Conservation (phyloP, 2,329 filamentous ascomycete genomes). For the Chalara sp. region DNA sequence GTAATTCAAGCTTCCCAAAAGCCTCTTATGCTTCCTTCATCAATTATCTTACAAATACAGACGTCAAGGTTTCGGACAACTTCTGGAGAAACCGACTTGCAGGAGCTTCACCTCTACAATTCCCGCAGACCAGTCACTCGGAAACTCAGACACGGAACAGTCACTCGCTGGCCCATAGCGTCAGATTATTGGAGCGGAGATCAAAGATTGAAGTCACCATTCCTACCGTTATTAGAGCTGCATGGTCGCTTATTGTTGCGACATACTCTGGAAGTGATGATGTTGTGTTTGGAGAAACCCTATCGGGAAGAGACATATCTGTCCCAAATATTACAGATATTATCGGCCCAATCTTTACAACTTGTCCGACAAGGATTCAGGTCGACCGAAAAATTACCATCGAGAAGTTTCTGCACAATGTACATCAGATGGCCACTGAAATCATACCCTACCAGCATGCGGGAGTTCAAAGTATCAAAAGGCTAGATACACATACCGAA, state of each 20-base stretch:
- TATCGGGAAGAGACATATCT: background rate
- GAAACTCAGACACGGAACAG: no score
- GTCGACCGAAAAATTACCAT: background rate
- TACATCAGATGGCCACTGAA: background rate
- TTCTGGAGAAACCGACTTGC: no score
- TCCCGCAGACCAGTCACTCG: no score
- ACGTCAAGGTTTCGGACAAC: no score
- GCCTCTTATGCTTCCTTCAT: no score
- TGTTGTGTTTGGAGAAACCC: background rate
- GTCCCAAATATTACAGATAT: background rate
- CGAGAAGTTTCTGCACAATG: background rate
- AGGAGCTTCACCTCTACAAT: no score
- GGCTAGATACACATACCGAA: background rate
- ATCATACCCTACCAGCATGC: background rate
- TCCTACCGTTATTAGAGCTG: slow-evolving; percentile 32
- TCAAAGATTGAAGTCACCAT: slow-evolving; percentile 28
- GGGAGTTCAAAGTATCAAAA: background rate
- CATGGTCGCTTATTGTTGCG: background rate
- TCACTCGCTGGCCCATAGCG: no score
- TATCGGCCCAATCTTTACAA: background rate
- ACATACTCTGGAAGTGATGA: background rate
- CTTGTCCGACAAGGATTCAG: background rate
- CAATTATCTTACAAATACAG: no score
- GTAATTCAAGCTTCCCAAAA: no score
- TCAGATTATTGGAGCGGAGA: no score